Evolutionary conservation across 441 rosid genomes (phyloP).

Genomic region (Cnidoscolus chayamansa): DNA sequence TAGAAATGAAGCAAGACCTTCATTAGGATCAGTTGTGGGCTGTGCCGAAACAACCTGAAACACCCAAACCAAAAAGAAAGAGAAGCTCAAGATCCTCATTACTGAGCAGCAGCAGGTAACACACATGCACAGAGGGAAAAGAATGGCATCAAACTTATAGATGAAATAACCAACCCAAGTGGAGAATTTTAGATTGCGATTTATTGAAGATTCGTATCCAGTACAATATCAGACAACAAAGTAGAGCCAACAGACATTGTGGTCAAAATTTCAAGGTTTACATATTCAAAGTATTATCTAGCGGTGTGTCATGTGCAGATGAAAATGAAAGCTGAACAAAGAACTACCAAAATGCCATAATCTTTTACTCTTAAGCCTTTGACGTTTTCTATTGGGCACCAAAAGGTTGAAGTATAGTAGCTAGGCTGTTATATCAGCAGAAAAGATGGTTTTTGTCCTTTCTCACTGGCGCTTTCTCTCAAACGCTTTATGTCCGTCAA

Average conservation of each 20-base stretch:
- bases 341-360: not conserved
- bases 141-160: constrained; percentile 20
- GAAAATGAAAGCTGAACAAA: constrained; percentile 3
- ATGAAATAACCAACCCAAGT: not conserved
- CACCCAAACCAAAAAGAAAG: constrained; percentile 26
- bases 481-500: not conserved
- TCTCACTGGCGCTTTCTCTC: not conserved
- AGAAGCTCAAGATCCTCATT: constrained; percentile 35
- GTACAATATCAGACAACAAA: constrained; percentile 17
- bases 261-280: constrained; percentile 1
- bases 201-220: constrained; percentile 13
- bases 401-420: not conserved
- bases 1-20: constrained; percentile 32
- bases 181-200: not conserved
- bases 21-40: constrained; percentile 38
- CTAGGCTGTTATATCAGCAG: not conserved
- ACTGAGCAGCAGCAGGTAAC: constrained; percentile 16
- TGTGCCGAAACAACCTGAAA: constrained; percentile 42
- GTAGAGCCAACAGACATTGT: not conserved
- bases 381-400: not conserved
- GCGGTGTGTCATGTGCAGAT: not conserved
- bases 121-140: not conserved
- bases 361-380: not conserved
- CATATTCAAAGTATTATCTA: not conserved
- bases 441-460: constrained; percentile 3